A percentile compares a stretch with the other conserved stretches of the same genome.
Evolutionary conservation across 2,329 filamentous ascomycete genomes (phyloP).

Genomic region (Ciborinia camelliae): DNA sequence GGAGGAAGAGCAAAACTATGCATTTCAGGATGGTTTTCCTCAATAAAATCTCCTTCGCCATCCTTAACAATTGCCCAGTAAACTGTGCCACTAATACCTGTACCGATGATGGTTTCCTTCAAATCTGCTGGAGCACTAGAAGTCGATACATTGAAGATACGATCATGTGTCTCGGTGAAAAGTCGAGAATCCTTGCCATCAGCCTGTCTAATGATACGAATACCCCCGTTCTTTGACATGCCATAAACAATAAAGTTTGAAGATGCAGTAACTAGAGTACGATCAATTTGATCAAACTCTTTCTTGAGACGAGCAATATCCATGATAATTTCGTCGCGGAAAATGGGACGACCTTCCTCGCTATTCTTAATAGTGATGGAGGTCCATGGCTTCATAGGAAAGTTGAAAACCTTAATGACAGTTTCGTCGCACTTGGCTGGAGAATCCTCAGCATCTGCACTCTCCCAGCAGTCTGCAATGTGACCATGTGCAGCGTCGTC

Average conservation of each 20-base stretch:
- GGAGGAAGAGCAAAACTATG: constrained; percentile 89
- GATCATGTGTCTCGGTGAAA: constrained; percentile 86
- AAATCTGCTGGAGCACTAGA: constrained; percentile 63
- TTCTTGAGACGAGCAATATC: constrained; percentile 95
- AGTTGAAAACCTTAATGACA: constrained; percentile 82
- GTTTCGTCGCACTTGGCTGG: constrained; percentile 62
- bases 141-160: constrained; percentile 89
- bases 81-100: constrained; percentile 91
- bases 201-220: constrained; percentile 91
- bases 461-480: constrained; percentile 89
- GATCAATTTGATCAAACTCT: constrained; percentile 95
- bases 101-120: constrained; percentile 82
- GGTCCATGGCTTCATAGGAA: constrained; percentile 95
- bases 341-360: constrained; percentile 55
- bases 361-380: constrained; percentile 71
- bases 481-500: constrained; percentile 52
- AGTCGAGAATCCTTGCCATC: constrained; percentile 89
- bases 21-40: constrained; percentile 74
- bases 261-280: constrained; percentile 85
- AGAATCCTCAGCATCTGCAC: constrained; percentile 63
- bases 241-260: constrained; percentile 92
- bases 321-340: constrained; percentile 79
- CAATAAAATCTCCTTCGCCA: constrained; percentile 73
- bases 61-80: constrained; percentile 87
- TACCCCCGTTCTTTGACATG: constrained; percentile 86